Evolutionary conservation across 1,284 basidiomycete species (phyloP), one percentile per base, ranked within the genome.

Genomic region (Pseudozyma hubeiensis): DNA sequence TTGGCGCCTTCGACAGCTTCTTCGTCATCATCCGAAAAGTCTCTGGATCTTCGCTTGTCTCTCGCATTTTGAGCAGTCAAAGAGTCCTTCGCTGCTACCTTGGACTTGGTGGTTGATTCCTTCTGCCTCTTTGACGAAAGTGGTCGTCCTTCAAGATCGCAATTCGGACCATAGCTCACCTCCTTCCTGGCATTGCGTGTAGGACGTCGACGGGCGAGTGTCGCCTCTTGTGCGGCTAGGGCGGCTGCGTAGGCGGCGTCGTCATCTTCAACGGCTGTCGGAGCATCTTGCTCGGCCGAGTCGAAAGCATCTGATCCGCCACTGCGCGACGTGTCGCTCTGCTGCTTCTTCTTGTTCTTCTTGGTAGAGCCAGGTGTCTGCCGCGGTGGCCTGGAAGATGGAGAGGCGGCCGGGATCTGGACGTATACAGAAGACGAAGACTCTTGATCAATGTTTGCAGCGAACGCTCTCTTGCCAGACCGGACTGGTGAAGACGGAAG

Each of bases 211-310:
- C 50, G 50, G 19, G 71, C 64, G 1, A 73, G 54, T 1, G 47
- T 58, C 52, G 64, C 65, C 17, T 68, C 70, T 24, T 71, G 63
- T 6, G 58, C 55, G 8, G 71, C 71, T 0, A 74, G 55, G 6
- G 33, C 47, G 7, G 71, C 71, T 29, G 71, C 71, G 7, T 62
- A 64, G 29, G 65, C 71, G 34, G 71, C 71, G 16, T 74, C 71
- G 31, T 62, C 69, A 9, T 53, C 37, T 7, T 24, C 24, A 24
- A 54, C 33, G 4, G 33, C 30, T 14, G 10, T 40, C 3, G 57
- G 41, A 6, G 53, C 5, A 13, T 52, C 46, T 1, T 24, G 40
- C 8, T 45, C 30, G 14, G 14, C 56, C 6, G 13, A n/a, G 7
- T 56, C 61, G 10, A 56, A 53, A 33, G 56, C 53, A n/a, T 55